phyloP scores from a whole-genome alignment of 1,139 yeast species.

The Suhomyces anneliseae region DNA sequence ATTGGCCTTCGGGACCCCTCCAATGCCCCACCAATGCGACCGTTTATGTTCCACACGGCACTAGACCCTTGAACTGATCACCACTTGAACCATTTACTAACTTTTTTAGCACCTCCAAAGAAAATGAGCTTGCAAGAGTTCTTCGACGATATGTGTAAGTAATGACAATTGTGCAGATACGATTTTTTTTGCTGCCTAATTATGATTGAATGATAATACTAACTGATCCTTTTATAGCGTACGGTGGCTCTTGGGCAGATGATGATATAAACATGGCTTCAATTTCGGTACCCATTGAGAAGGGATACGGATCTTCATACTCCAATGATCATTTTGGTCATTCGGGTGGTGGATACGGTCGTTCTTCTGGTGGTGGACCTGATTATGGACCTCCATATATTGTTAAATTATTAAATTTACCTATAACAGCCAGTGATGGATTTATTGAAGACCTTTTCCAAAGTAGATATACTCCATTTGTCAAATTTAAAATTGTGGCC shows the following conservation, averaged over 20 bases:
- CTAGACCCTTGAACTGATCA: background rate
- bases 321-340: conserved; percentile 11
- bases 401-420: conserved; percentile 53
- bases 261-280: conserved; percentile 70
- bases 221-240: conserved; percentile 12
- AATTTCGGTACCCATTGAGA: conserved; percentile 53
- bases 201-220: conserved; percentile 4
- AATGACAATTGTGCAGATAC: background rate
- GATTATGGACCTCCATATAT: conserved; percentile 55
- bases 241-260: conserved; percentile 75
- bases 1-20: background rate
- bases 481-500: conserved; percentile 43
- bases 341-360: conserved; percentile 5
- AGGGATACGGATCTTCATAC: conserved; percentile 8
- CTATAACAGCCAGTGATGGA: conserved; percentile 38
- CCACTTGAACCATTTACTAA: conserved; percentile 9
- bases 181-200: no score
- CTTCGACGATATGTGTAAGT: conserved; percentile 53
- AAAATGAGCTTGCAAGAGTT: conserved; percentile 56
- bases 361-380: conserved; percentile 9
- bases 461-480: conserved; percentile 42
- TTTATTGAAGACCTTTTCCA: conserved; percentile 45
- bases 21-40: background rate
- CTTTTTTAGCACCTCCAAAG: conserved; percentile 28
- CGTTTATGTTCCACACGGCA: background rate